These are phyloP conservation scores for Sugiyamaella neomexicana DNA, from an alignment of 1,139 yeast genomes.

Conservation along the genomic window DNA sequence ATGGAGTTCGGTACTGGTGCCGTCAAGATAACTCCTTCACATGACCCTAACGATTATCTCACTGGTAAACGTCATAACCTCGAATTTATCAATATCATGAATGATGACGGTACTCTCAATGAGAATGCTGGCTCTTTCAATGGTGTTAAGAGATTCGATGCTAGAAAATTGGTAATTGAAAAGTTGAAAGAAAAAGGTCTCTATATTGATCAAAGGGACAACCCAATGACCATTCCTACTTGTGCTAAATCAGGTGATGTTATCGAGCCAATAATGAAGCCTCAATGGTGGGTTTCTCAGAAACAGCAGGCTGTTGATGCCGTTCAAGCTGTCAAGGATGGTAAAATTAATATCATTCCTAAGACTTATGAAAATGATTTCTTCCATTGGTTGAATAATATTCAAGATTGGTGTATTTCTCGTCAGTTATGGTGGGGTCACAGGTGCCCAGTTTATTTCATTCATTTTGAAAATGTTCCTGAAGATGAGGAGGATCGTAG, in stretches of 20 bases:
- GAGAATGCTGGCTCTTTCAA: slow-evolving; percentile 87
- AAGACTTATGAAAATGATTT: slow-evolving; percentile 89
- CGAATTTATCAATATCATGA: slow-evolving; percentile 84
- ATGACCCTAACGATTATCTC: slow-evolving; percentile 93
- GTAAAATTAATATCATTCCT: slow-evolving; percentile 80
- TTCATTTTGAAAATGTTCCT: slow-evolving; percentile 67
- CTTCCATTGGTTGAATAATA: slow-evolving; percentile 93
- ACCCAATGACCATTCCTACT: slow-evolving; percentile 91
- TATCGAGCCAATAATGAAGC: slow-evolving; percentile 93
- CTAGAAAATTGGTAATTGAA: slow-evolving; percentile 82
- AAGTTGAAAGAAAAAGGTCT: slow-evolving; percentile 73
- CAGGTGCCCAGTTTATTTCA: slow-evolving; percentile 95
- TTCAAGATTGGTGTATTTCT: slow-evolving; percentile 99
- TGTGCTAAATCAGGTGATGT: slow-evolving; percentile 97
- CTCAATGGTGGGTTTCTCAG: slow-evolving; percentile 99
- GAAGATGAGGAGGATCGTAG: slow-evolving; percentile 53
- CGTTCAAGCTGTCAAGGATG: slow-evolving; percentile 78
- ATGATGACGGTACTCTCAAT: slow-evolving; percentile 89
- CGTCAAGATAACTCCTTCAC: slow-evolving; percentile 97
- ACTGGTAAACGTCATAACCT: slow-evolving; percentile 93
- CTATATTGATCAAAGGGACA: slow-evolving; percentile 80
- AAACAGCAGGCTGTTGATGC: slow-evolving; percentile 87
- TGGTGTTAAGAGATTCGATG: slow-evolving; percentile 93
- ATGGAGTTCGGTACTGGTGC: slow-evolving; percentile 99
- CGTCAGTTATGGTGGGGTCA: slow-evolving; percentile 99